These are phyloP conservation scores for Phialophora expanda DNA, from an alignment of 2,329 filamentous ascomycete species.

Conservation along the genomic window DNA sequence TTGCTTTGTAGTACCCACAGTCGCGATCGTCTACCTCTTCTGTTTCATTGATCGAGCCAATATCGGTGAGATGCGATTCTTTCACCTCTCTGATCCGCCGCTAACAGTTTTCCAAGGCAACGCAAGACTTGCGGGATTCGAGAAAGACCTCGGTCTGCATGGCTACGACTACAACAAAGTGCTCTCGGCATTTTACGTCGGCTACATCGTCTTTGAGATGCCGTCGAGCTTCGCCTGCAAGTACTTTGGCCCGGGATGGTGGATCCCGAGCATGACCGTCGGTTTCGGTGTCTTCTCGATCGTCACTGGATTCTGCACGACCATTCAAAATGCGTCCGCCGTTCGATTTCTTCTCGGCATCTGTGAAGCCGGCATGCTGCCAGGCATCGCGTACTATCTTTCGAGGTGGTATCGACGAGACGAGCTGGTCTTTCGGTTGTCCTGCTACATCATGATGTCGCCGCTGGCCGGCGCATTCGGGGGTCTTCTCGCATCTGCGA, in stretches of 20 bases:
- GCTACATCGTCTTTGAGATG: slow-evolving; percentile 75
- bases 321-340: slow-evolving; percentile 58
- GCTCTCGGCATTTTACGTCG: slow-evolving; percentile 72
- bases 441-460: slow-evolving; percentile 72
- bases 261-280: slow-evolving; percentile 66
- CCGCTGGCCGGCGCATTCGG: slow-evolving; percentile 74
- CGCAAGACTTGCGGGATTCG: slow-evolving; percentile 67
- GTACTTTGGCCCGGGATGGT: slow-evolving; percentile 73
- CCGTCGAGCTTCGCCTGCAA: slow-evolving; percentile 72
- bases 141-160: slow-evolving; percentile 63
- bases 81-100: neutral
- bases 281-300: slow-evolving; percentile 69
- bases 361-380: slow-evolving; percentile 71
- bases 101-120: slow-evolving; percentile 59
- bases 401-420: slow-evolving; percentile 62
- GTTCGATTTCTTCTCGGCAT: slow-evolving; percentile 69
- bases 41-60: slow-evolving; percentile 70
- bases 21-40: slow-evolving; percentile 70
- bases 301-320: slow-evolving; percentile 68
- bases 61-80: slow-evolving; percentile 44
- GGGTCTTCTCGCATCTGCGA: slow-evolving; percentile 68
- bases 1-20: slow-evolving; percentile 67
- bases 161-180: slow-evolving; percentile 73
- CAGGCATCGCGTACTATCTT: slow-evolving; percentile 73
- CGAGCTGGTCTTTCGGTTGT: slow-evolving; percentile 70